Conservation (phyloP, 2,329 filamentous ascomycete genomes). For the Ophiostoma tasmaniense region DNA sequence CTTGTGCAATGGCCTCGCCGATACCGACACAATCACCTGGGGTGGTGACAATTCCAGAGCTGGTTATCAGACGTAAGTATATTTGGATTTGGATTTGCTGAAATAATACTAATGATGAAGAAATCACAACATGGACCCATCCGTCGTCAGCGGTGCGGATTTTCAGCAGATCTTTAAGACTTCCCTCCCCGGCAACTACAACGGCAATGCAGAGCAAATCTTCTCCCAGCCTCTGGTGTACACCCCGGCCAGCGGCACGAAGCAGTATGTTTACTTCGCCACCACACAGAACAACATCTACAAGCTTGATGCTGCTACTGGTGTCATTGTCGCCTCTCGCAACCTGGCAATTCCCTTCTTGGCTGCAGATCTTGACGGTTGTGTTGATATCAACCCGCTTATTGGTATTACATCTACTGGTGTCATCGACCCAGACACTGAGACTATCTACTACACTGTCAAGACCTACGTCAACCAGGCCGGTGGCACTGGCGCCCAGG, state of each 20-base stretch:
- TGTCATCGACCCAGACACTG: slow-evolving; percentile 42
- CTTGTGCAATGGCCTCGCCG: slow-evolving; percentile 30
- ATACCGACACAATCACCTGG: slow-evolving; percentile 52
- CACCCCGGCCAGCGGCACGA: slow-evolving; percentile 30
- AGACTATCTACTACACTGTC: slow-evolving; percentile 40
- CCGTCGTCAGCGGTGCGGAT: slow-evolving; percentile 44
- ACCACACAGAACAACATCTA: slow-evolving; percentile 45
- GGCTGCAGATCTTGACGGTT: slow-evolving; percentile 37
- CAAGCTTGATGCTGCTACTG: slow-evolving; percentile 40
- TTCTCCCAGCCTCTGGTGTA: slow-evolving; percentile 43
- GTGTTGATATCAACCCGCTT: slow-evolving; percentile 38
- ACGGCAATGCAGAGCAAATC: slow-evolving; percentile 41
- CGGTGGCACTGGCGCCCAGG: slow-evolving; percentile 29
- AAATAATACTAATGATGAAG: slow-evolving; percentile 19
- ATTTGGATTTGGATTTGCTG: too few relatives aligned
- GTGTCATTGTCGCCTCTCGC: slow-evolving; percentile 32
- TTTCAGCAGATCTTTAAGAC: slow-evolving; percentile 50
- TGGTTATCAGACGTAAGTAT: slow-evolving; percentile 43
- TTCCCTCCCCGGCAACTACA: slow-evolving; percentile 43
- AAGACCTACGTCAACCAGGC: slow-evolving; percentile 40
- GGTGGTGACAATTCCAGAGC: slow-evolving; percentile 47
- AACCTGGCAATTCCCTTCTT: slow-evolving; percentile 40
- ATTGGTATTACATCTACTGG: slow-evolving; percentile 42
- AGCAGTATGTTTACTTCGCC: slow-evolving; percentile 41
- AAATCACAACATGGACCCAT: slow-evolving; percentile 57